Evolutionary conservation across 192 early-diverging fungal genomes (phyloP), one percentile per base, ranked within the genome.

Genomic region (Backusella mclennaniae): DNA sequence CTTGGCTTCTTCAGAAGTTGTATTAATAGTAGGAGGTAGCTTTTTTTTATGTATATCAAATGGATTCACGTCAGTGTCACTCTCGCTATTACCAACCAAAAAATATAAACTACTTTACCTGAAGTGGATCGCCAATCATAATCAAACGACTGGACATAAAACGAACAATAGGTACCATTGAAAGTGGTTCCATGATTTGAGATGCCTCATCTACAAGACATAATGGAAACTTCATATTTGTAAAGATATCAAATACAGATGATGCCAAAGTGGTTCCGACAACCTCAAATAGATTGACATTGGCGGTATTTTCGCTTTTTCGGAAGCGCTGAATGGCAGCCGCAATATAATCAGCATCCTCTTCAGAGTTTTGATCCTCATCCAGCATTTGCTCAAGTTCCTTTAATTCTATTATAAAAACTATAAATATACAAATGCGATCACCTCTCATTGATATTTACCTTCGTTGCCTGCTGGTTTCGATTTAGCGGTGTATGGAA

Each of bases 131-230:
- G 2, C 96, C 96, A 35, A 98, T 91, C 39, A 98, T 83, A 33
- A 98, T 84, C 11, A 93, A 73, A 17, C 89, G 81, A 23, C 86
- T 82, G 35, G 87, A 87, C 4, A 82, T 70, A 23, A 94, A 91
- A 26, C 88, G 82, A 17, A 85, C 79, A 63, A 97, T 76, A 0
- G 96, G 96, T 0, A 98, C 87, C 77, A 98, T 82, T 0, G 93
- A 91, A 87, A 98, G 88, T 0, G 96, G 94, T 76, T 98, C 96
- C 38, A 93, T 90, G 66, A 97, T 89, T 80, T 98, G 94, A 38
- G 90, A 92, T 6, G 90, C 90, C 78, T 98, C 96, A 76, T 98
- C 96, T 15, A 98, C 82, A 17, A 98, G 89, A 5, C 95, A 86
- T 7, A 97, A 80, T 1, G 93, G 89, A 71, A 90, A 89, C 3